phyloP scores from a whole-genome alignment of 2,329 filamentous ascomycete genomes.

The Tolypocladium album region DNA sequence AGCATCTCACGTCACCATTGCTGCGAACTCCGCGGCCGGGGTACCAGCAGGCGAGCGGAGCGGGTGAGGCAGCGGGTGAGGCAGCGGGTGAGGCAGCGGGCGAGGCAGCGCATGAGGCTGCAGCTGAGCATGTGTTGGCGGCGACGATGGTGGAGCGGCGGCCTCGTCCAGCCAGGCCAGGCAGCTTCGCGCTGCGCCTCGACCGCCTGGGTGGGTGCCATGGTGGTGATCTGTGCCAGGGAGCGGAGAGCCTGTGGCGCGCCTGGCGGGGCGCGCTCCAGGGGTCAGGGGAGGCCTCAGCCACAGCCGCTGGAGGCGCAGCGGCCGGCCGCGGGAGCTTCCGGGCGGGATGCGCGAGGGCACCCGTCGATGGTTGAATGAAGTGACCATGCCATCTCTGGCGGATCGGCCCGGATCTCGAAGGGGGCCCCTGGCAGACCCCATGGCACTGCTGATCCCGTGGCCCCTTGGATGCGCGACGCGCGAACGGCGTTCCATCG shows the following conservation, averaged over 20 bases:
- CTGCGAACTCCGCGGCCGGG: neutral
- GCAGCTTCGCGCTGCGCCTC: neutral
- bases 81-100: neutral
- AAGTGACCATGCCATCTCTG: too few relatives aligned
- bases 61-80: neutral
- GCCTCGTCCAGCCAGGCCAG: neutral
- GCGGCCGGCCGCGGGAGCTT: neutral
- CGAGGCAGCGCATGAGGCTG: neutral
- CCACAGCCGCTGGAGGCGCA: neutral
- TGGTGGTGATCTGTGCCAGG: too few relatives aligned
- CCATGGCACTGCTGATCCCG: neutral
- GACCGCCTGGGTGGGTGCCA: neutral
- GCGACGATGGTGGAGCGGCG: neutral
- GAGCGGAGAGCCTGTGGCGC: neutral
- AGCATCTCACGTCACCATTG: neutral
- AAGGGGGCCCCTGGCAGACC: neutral
- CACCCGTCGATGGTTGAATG: too few relatives aligned
- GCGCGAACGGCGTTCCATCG: neutral
- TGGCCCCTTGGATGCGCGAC: neutral
- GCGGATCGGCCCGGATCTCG: neutral
- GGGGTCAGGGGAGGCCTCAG: neutral
- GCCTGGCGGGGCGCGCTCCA: neutral
- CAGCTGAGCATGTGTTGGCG: neutral
- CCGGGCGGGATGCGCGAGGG: neutral
- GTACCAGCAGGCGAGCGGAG: neutral